Evolutionary conservation across 306 rosid species (phyloP).

Genomic region (Alnus rubra): DNA sequence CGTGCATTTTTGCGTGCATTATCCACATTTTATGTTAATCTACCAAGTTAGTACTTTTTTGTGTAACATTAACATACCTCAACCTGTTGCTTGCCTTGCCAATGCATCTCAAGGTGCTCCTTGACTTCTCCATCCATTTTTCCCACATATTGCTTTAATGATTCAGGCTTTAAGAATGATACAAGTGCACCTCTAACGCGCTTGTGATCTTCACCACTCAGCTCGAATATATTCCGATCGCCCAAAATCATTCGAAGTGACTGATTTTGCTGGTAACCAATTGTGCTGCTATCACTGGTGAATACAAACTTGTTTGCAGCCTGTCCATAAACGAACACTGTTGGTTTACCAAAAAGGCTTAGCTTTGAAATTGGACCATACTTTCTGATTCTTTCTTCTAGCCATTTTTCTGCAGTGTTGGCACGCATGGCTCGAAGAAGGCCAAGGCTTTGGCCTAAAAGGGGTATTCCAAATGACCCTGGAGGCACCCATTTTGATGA

Average conservation of each 20-base stretch:
- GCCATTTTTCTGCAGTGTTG: constrained; percentile 57
- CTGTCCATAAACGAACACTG: constrained; percentile 62
- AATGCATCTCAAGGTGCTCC: constrained; percentile 42
- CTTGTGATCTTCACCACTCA: constrained; percentile 40
- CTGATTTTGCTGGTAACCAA: constrained; percentile 46
- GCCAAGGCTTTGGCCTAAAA: constrained; percentile 51
- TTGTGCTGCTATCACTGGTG: constrained; percentile 8
- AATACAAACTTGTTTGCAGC: constrained; percentile 71
- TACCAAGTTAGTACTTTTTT: no score
- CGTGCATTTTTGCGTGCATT: no score
- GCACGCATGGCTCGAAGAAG: constrained; percentile 49
- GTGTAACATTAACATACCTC: constrained; percentile 16
- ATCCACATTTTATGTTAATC: neutral
- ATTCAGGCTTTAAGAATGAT: constrained; percentile 51
- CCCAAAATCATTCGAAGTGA: constrained; percentile 45
- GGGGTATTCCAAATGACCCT: constrained; percentile 54
- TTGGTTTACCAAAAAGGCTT: constrained; percentile 69
- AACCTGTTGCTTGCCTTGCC: constrained; percentile 42
- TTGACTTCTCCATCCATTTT: constrained; percentile 44
- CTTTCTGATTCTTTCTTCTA: constrained; percentile 46
- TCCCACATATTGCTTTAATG: constrained; percentile 45
- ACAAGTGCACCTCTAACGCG: constrained; percentile 43
- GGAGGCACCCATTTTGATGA: constrained; percentile 43
- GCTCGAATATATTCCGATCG: constrained; percentile 30
- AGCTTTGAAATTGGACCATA: constrained; percentile 76